Percentiles rank a stretch among this genome's conserved stretches.
Evolutionary conservation across 208 protist genomes (phyloP).

Genomic region (Strigomonas culicis): DNA sequence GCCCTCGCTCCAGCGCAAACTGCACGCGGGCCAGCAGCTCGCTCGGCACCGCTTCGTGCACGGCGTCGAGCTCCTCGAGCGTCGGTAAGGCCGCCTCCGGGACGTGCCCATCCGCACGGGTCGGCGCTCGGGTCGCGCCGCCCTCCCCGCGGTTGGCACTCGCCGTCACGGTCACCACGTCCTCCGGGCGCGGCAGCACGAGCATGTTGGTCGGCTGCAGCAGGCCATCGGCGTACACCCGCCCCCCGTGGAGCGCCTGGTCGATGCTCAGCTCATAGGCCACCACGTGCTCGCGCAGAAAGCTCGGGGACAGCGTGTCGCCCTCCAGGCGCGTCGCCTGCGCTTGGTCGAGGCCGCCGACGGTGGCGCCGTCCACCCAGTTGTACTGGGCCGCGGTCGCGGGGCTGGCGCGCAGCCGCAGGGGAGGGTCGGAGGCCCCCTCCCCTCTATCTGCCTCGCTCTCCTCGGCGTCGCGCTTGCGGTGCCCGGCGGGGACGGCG

Average conservation of each 20-base stretch:
- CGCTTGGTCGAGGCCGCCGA: conserved; percentile 55
- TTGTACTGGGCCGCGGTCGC: conserved; percentile 32
- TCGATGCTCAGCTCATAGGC: conserved; percentile 28
- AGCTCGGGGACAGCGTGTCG: conserved; percentile 54
- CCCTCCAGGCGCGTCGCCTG: conserved; percentile 44
- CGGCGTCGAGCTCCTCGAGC: conserved; percentile 29
- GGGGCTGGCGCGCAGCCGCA: conserved; percentile 4
- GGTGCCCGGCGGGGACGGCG: conserved; percentile 11
- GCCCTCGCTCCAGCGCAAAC: conserved; percentile 23
- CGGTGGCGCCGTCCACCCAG: conserved; percentile 42
- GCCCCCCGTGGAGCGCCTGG: conserved; percentile 4
- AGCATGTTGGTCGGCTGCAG: conserved; percentile 61
- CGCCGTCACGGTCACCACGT: neutral
- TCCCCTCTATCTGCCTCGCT: conserved; percentile 6
- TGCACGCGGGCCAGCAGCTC: conserved; percentile 46
- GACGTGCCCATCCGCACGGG: conserved; percentile 1
- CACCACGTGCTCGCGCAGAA: conserved; percentile 50
- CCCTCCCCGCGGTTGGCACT: conserved; percentile 4
- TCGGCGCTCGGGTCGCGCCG: neutral
- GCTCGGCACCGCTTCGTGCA: conserved; percentile 45
- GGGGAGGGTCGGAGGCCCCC: neutral
- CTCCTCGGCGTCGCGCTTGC: neutral
- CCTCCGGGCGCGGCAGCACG: conserved; percentile 27
- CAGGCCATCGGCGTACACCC: conserved; percentile 14
- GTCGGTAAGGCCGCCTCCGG: neutral